These are phyloP conservation scores for Penicillium sp. DNA, from an alignment of 2,329 filamentous ascomycete genomes.

Conservation along the genomic window DNA sequence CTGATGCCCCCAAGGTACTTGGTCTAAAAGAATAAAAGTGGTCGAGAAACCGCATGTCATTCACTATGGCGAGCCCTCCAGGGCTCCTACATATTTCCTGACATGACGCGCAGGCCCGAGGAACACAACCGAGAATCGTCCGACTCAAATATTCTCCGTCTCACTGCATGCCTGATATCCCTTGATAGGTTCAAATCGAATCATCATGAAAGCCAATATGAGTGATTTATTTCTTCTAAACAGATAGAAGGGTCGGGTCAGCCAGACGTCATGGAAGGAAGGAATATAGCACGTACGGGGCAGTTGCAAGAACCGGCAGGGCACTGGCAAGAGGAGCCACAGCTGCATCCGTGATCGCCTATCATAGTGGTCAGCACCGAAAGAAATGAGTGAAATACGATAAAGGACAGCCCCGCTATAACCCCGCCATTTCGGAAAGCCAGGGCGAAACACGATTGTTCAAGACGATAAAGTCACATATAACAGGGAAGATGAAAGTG, in stretches of 20 bases:
- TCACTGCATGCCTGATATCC: neutral
- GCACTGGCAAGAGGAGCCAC: conserved; percentile 43
- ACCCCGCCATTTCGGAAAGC: conserved; percentile 20
- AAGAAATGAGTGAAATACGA: conserved; percentile 1
- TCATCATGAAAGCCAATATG: neutral
- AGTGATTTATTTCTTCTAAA: conserved; percentile 23
- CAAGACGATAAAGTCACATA: neutral
- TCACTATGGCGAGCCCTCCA: conserved; percentile 6
- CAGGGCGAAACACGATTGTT: neutral
- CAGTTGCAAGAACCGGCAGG: conserved; percentile 42
- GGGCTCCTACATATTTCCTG: neutral
- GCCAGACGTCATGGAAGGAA: conserved; percentile 8
- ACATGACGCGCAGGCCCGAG: conserved; percentile 2
- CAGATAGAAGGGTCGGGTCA: neutral
- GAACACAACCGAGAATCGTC: neutral
- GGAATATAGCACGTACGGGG: conserved; percentile 32
- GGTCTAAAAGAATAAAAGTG: conserved; percentile 18
- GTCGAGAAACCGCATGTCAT: conserved; percentile 8
- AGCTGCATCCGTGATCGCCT: conserved; percentile 42
- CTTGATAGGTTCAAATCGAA: neutral
- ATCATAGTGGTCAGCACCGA: conserved; percentile 12
- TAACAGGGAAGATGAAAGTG: neutral
- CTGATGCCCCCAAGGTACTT: conserved; percentile 26
- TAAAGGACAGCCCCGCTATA: conserved; percentile 15
- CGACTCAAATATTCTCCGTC: neutral